Conservation (phyloP, 768 basidiomycete genomes). For the Tulasnella sp. region DNA sequence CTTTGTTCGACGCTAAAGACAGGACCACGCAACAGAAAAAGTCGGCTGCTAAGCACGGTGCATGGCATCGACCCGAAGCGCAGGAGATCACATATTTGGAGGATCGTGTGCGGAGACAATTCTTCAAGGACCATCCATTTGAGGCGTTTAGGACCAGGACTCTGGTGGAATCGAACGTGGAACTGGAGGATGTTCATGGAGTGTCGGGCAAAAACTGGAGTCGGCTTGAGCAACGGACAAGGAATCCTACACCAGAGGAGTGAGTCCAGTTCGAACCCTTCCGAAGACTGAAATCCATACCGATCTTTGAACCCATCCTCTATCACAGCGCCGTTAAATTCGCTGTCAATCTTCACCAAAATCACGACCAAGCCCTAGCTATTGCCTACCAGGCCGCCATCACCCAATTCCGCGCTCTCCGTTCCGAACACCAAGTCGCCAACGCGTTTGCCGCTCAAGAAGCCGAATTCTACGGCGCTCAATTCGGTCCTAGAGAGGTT, state of each 20-base stretch:
- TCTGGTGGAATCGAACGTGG: slow-evolving; percentile 58
- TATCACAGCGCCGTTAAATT: slow-evolving; percentile 63
- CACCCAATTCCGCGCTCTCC: slow-evolving; percentile 79
- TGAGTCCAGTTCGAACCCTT: slow-evolving; percentile 37
- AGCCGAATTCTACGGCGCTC: slow-evolving; percentile 65
- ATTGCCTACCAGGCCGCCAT: slow-evolving; percentile 74
- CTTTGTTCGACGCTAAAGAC: slow-evolving; percentile 40
- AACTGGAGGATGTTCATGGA: slow-evolving; percentile 48
- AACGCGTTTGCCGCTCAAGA: slow-evolving; percentile 70
- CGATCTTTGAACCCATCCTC: neutral
- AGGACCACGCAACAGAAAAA: slow-evolving; percentile 3
- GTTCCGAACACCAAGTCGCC: slow-evolving; percentile 74
- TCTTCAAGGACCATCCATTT: slow-evolving; percentile 94
- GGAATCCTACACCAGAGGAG: slow-evolving; percentile 86
- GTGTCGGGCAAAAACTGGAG: slow-evolving; percentile 62
- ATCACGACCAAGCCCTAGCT: slow-evolving; percentile 57
- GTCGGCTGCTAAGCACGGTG: slow-evolving; percentile 1
- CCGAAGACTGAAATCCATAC: neutral
- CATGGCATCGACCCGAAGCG: slow-evolving; percentile 17
- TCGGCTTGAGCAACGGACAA: slow-evolving; percentile 67
- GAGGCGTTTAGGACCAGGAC: slow-evolving; percentile 79
- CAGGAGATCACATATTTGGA: slow-evolving; percentile 64
- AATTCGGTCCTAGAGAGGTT: slow-evolving; percentile 53
- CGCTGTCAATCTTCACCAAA: slow-evolving; percentile 64
- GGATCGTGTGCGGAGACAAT: slow-evolving; percentile 78